Evolutionary conservation across 2,329 filamentous ascomycete genomes (phyloP), one percentile per base, ranked within the genome.

Genomic region (Magnaporthiopsis poae): DNA sequence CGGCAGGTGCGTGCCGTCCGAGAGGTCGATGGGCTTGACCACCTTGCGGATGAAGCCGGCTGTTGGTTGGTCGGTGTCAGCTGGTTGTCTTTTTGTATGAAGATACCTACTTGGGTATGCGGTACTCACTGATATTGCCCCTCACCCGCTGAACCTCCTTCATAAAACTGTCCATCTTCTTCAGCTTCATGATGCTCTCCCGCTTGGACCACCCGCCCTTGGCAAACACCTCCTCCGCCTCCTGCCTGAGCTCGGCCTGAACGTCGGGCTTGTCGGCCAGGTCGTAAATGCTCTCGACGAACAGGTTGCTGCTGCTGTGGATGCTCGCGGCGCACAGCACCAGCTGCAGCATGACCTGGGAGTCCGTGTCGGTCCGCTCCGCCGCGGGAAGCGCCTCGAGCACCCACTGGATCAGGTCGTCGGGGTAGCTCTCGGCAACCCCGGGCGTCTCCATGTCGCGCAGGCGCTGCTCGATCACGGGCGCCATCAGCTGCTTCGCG

Each of bases 271-370:
- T 73, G 3, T 79, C 77, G 3, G 79, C 78, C 18, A 86, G 74
- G 68, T 85, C 82, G 66, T 79, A 82, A 65, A 86, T 75, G 66
- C 80, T 78, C 69, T 84, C 81, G 31, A 79, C 80, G 3, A 82
- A 70, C 3, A 80, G 70, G 25, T 78, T 77, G 67, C 78, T 80
- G 0, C 79, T 81, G 1, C 79, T 80, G 67, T 82, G 80, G 25
- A 82, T 80, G 7, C 79, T 77, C 1, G 79, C 79, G 5, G 80
- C 77, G 25, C 77, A 76, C 12, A 81, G 69, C 39, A 81, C 74
- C n/a, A 82, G 74, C 69, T 81, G 79, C 36, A 81, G 70, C 68
- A 80, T 74, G 1, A 79, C 75, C 68, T 80, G 79, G 0, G 73
- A 74, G 39, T 74, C 73, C 39, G 76, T 70, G 65, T 81, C 77